Evolutionary conservation across 208 protist species (phyloP), one percentile per base, ranked within the genome.

Genomic region (Crithidia sp.): DNA sequence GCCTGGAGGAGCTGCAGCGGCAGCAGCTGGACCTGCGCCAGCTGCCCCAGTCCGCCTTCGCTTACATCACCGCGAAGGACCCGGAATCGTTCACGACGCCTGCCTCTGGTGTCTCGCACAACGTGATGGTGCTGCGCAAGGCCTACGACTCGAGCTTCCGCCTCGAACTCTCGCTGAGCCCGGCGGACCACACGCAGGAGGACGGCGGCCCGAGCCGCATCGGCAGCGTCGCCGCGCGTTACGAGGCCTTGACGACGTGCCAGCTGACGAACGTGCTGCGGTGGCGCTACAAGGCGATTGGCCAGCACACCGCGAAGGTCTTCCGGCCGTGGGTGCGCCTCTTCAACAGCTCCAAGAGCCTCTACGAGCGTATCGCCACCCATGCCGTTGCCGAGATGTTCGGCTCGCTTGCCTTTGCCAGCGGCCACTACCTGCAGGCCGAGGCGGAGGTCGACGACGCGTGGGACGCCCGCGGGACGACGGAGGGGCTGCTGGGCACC

Each of bases 231-330:
- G 63, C 77, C 41, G 71, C 82, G 13, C 72, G 55, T 54, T 89
- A 88, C 74, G 79, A 82, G 58, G 67, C 78, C 10, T 67, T 96
- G 5, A 78, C 82, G 37, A 85, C 83, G 16, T 96, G 91, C 69
- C 91, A 96, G 75, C 81, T 93, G 64, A 91, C 85, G 45, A 95
- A 95, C 74, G 61, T 71, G 17, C 92, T 95, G 66, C 86, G 91
- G 39, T 73, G 72, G 28, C 82, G 91, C 36, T 79, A 90, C 41
- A 95, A 95, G 78, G 78, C 78, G 13, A 82, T 93, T 47, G 37
- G 73, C 57, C 50, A 59, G 56, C 88, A 89, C 67, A 77, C 82
- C 76, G 63, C 74, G 37, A 84, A 88, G 59, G 72, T 93, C 9
- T 82, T 91, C 47, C 75, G 79, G 41, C 74, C 83, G 10, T 84